Evolutionary conservation across 495 filamentous ascomycete genomes (phyloP).

Genomic region (Achaetomiella virescens): DNA sequence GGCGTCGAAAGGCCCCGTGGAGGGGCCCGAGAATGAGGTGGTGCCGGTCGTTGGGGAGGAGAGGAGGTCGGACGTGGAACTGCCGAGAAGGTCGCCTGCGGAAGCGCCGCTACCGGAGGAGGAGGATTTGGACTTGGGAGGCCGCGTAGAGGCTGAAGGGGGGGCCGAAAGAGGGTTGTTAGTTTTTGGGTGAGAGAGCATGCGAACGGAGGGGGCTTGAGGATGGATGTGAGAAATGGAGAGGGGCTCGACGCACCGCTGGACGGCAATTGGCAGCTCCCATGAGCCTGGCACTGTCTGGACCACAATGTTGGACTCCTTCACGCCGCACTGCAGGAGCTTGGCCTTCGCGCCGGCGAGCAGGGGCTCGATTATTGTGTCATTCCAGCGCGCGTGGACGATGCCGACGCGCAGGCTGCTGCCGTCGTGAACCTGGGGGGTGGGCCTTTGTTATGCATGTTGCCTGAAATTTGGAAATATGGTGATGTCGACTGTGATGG

Average conservation of each 20-base stretch:
- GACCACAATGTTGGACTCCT: constrained; percentile 77
- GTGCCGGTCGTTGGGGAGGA: constrained; percentile 22
- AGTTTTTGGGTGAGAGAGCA: background rate
- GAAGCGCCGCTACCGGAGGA: constrained; percentile 53
- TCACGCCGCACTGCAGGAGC: constrained; percentile 62
- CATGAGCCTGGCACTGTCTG: constrained; percentile 91
- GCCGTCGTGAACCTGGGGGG: constrained; percentile 52
- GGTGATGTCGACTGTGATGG: background rate
- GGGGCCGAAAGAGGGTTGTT: background rate
- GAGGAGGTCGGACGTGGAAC: constrained; percentile 57
- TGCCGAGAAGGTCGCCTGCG: constrained; percentile 74
- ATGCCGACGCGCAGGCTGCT: constrained; percentile 84
- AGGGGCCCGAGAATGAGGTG: constrained; percentile 13
- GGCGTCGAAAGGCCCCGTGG: constrained; percentile 72
- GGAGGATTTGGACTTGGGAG: constrained; percentile 78
- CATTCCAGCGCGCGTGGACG: constrained; percentile 94
- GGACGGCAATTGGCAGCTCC: constrained; percentile 83
- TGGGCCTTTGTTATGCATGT: constrained; percentile 41
- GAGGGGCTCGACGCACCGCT: constrained; percentile 49
- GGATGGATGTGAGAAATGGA: background rate
- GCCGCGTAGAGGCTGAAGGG: constrained; percentile 69
- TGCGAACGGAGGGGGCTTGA: background rate
- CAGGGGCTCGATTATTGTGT: constrained; percentile 64
- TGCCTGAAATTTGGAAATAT: background rate
- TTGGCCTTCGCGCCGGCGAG: constrained; percentile 58